Evolutionary conservation across 805 yeast genomes (phyloP), one percentile per base, ranked within the genome.

Genomic region (Sugiyamaella mastotermitis): DNA sequence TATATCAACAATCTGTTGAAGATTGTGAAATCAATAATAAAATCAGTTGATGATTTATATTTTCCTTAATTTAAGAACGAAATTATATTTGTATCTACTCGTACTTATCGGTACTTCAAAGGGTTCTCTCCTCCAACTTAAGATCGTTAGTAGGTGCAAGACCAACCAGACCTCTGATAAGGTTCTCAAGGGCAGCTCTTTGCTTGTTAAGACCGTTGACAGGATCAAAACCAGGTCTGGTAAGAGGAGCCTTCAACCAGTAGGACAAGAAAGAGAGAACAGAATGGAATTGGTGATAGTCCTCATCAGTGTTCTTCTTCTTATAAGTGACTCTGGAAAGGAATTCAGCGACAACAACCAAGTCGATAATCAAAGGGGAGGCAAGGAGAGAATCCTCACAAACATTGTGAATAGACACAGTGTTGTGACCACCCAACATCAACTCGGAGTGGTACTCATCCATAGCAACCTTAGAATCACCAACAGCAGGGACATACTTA

Each of bases 401-500:
- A 29, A 90, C 95, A 60, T 90, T 88, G 67, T 88, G 95, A 57
- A 90, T 82, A 33, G 94, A 79, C 50, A 88, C 83, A 59, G 92
- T 82, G 69, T 88, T 90, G 68, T 88, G 96, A 31, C 97, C 97
- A 45, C 97, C 97, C 53, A 88, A 74, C 97, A 88, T 90, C 58
- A 88, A 78, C 65, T 88, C 97, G 40, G 94, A 82, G 69, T 90
- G 86, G 68, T 88, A 88, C 68, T 90, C 97, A 64, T 88, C 97
- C 97, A 88, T 90, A 37, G 97, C 97, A 48, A 88, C 95, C 70
- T 88, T 88, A 48, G 92, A 80, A 64, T 88, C 97, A 26, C 95
- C 95, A 34, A 88, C 97, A 6, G 97, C 96, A 40, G 84, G 83
- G 59, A 90, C 67, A 63, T 88, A 87, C 68, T 88, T 88, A 70